phyloP scores from a whole-genome alignment of 2,329 filamentous ascomycete species.

The Fusarium begoniae region DNA sequence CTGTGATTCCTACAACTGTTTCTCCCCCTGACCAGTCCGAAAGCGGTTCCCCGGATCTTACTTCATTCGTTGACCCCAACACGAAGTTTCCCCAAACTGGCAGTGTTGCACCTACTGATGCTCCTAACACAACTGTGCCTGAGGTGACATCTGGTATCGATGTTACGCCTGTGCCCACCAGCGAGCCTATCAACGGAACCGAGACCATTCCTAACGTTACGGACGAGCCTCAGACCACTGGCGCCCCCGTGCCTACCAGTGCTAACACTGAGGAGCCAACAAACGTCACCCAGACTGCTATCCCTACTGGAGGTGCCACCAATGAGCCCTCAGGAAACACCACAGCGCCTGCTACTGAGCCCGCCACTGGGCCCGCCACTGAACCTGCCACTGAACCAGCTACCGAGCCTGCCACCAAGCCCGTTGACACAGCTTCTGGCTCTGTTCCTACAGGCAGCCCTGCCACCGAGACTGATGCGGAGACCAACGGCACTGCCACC shows the following conservation, averaged over 20 bases:
- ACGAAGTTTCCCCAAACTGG: conserved; percentile 19
- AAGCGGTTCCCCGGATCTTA: conserved; percentile 11
- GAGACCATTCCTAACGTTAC: conserved; percentile 6
- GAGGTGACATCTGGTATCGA: conserved; percentile 12
- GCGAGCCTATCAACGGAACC: conserved; percentile 16
- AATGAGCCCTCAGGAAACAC: conserved; percentile 3
- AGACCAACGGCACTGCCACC: conserved; percentile 28
- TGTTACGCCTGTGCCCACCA: conserved; percentile 15
- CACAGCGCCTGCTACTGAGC: conserved; percentile 22
- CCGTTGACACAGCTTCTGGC: conserved; percentile 6
- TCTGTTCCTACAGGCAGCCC: conserved; percentile 1
- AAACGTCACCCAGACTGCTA: background rate
- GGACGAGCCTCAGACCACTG: conserved; percentile 17
- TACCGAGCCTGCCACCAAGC: conserved; percentile 12
- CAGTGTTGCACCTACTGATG: conserved; percentile 7
- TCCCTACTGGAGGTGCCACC: conserved; percentile 6
- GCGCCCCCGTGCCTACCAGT: background rate
- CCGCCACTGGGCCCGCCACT: conserved; percentile 17
- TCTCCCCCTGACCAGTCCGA: background rate
- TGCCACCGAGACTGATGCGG: conserved; percentile 20
- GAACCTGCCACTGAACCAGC: conserved; percentile 1
- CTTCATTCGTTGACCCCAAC: conserved; percentile 21
- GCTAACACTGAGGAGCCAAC: conserved; percentile 1
- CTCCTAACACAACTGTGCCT: conserved; percentile 17
- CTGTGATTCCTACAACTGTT: conserved; percentile 15